A percentile compares a stretch with the other conserved stretches of the same genome.
Conservation (phyloP, 2,329 filamentous ascomycete species). For the Trichoderma hamatum region DNA sequence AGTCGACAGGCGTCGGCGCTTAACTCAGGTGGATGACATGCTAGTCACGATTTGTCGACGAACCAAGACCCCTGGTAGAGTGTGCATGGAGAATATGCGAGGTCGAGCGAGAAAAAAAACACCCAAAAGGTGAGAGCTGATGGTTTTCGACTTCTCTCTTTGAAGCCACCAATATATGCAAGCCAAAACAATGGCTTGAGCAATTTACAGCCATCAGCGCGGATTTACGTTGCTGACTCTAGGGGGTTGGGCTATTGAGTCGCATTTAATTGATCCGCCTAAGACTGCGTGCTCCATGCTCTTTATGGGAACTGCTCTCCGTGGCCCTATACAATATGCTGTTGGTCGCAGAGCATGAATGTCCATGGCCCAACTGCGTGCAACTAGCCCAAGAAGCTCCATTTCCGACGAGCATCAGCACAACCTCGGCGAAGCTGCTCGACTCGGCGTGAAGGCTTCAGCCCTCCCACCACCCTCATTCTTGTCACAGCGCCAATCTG, state of each 20-base stretch:
- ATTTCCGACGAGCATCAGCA: slow-evolving; percentile 4
- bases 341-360: slow-evolving; percentile 11
- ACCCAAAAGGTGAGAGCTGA: not conserved
- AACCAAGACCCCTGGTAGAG: slow-evolving; percentile 2
- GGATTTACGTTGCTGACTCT: not conserved
- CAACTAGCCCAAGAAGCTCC: slow-evolving; percentile 1
- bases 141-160: not conserved
- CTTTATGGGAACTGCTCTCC: not conserved
- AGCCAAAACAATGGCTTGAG: not conserved
- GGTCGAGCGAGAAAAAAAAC: not conserved
- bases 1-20: slow-evolving; percentile 60
- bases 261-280: not conserved
- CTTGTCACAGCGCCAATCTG: slow-evolving; percentile 25
- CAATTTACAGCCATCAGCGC: not conserved
- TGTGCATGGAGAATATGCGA: slow-evolving; percentile 10
- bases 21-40: slow-evolving; percentile 50
- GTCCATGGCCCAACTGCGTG: not conserved
- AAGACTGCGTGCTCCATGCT: not conserved
- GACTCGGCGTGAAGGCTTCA: not conserved
- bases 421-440: slow-evolving; percentile 10
- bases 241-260: not conserved
- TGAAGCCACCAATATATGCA: not conserved
- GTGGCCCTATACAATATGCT: not conserved
- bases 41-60: slow-evolving; percentile 41
- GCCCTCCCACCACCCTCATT: not conserved